Base-by-base conservation (phyloP, 768 basidiomycete genomes). In the Kwoniella botswanensis region DNA sequence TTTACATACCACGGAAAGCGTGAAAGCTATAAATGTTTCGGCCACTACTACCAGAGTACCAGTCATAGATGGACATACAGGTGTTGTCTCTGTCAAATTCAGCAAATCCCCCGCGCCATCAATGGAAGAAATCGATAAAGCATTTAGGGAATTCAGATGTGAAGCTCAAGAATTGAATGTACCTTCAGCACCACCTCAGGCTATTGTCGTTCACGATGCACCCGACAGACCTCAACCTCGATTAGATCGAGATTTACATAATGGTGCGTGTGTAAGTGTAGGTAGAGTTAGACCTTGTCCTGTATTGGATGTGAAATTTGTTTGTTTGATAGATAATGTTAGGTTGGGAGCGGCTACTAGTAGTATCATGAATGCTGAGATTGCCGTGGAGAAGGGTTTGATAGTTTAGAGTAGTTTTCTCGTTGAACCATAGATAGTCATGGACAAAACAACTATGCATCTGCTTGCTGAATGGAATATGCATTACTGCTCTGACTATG, bases 271-370 rank as follows among this genome's bases (percentile, higher is more conserved):
- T 12, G 94, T 98, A 56, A 89, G 87, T 35, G 96, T 98, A 1
- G 97, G 96, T 0, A 86, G 97, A 56, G 90, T 99, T 18, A 87
- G 97, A 65, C 90, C 94, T 82, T 98, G 96, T 79, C 86, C 88
- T 29, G 97, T 99, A 26, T 82, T 99, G 62, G 97, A 99, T 82
- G 88, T 98, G 87, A 97, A 97, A 85, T 97, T 98, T 80, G 92
- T 97, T 50, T 91, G 93, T 29, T 86, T 98, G 63, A 88, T 90
- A 70, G 95, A 97, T 83, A 98, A 98, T 80, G 95, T 98, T 71
- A 89, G 90, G 66, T 92, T 98, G 75, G 96, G 97, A 9, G 96
- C 97, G 22, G 96, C 97, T 62, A 99, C 97, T 60, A 94, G 92
- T 73, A 93, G 92, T 74, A 92, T 99, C 81, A 95, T 98, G 78